Conservation (phyloP, 2,329 filamentous ascomycete genomes). For the Sclerotinia minor region DNA sequence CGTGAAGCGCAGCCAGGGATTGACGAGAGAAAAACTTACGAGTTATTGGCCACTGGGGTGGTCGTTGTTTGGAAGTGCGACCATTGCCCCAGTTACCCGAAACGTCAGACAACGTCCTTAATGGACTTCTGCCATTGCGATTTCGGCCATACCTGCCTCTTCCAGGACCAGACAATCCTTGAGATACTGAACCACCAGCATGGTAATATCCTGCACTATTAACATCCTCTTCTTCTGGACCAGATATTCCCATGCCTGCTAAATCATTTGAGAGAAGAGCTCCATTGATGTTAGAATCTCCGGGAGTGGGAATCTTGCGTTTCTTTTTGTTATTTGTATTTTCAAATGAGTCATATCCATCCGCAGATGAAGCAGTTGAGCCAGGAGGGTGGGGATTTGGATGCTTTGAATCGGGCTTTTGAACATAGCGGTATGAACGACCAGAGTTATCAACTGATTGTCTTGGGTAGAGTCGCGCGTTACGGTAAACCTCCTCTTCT, state of each 20-base stretch:
- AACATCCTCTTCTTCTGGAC: slow-evolving; percentile 47
- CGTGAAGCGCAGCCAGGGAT: slow-evolving; percentile 23
- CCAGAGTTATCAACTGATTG: slow-evolving; percentile 50
- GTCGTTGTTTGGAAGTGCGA: slow-evolving; percentile 40
- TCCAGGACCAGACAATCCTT: slow-evolving; percentile 80
- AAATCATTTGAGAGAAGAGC: slow-evolving; percentile 59
- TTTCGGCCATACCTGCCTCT: slow-evolving; percentile 78
- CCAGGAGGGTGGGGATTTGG: slow-evolving; percentile 57
- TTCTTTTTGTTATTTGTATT: slow-evolving; percentile 99
- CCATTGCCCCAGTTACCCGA: slow-evolving; percentile 42
- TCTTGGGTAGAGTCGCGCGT: slow-evolving; percentile 46
- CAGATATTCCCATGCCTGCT: slow-evolving; percentile 61
- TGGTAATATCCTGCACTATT: slow-evolving; percentile 54
- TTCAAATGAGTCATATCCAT: slow-evolving; percentile 96
- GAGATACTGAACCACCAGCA: slow-evolving; percentile 54
- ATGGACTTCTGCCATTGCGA: slow-evolving; percentile 60
- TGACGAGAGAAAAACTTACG: slow-evolving; percentile 35
- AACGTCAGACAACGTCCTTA: slow-evolving; percentile 60
- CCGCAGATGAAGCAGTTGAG: slow-evolving; percentile 69
- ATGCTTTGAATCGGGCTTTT: slow-evolving; percentile 50
- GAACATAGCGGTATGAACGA: slow-evolving; percentile 47
- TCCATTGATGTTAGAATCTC: slow-evolving; percentile 57
- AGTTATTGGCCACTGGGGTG: slow-evolving; percentile 39
- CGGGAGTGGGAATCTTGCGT: slow-evolving; percentile 90
- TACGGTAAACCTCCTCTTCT: slow-evolving; percentile 51